A percentile compares a stretch with the other conserved stretches of the same genome.
phyloP scores from a whole-genome alignment of 305 asterid genomes.

The Rubia peregrina region DNA sequence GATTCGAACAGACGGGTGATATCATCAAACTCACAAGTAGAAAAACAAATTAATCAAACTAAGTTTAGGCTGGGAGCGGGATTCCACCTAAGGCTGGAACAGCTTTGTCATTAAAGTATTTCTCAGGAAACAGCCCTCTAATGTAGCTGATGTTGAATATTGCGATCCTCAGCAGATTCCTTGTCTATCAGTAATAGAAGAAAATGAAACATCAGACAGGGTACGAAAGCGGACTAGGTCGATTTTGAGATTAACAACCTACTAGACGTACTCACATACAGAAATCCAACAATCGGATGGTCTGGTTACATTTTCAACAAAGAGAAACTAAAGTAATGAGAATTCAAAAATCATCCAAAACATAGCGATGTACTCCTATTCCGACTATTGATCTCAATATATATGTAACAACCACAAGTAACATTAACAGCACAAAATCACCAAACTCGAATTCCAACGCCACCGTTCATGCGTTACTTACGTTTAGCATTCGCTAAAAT shows the following conservation, averaged over 20 bases:
- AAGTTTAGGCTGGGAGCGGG: background rate
- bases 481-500: background rate
- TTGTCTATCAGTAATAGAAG: slow-evolving; percentile 47
- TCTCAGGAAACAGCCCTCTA: slow-evolving; percentile 96
- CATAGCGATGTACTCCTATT: background rate
- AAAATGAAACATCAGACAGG: slow-evolving; percentile 5
- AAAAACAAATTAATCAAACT: slow-evolving; percentile 1
- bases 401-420: too few relatives aligned
- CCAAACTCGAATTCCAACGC: background rate
- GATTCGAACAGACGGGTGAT: slow-evolving; percentile 21
- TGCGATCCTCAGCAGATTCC: slow-evolving; percentile 91
- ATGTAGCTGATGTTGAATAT: slow-evolving; percentile 92
- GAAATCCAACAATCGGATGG: background rate
- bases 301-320: background rate
- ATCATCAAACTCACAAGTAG: slow-evolving; percentile 14
- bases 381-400: background rate
- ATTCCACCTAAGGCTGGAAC: slow-evolving; percentile 85
- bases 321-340: background rate
- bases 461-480: background rate
- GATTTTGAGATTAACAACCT: background rate
- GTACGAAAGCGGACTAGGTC: background rate
- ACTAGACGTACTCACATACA: background rate
- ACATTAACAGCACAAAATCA: background rate
- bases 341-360: background rate
- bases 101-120: slow-evolving; percentile 80